Base-by-base conservation (phyloP, 2,329 filamentous ascomycete species). In the Curvularia sp. region DNA sequence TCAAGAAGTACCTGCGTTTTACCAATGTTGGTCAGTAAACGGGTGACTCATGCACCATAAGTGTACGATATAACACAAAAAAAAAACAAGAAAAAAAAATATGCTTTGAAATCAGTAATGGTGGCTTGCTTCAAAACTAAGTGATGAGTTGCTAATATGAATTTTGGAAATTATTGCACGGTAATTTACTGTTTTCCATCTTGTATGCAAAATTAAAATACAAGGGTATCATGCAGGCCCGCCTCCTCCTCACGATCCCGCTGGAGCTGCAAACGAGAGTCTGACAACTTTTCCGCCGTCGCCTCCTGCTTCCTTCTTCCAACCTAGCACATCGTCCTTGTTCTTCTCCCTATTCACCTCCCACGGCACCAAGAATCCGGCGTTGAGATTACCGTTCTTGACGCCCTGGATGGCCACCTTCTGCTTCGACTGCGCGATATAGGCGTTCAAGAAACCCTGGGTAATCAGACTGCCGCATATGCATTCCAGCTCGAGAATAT, bases 371-470 rank as follows among this genome's bases (percentile, higher is more conserved):
- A 93, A 93, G 80, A 94, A 97, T 0, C 91, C 91, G 1, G 89
- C 89, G 32, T 81, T 81, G 19, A 91, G 77, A 0, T 89, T 84
- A 7, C 80, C 75, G 2, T 68, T 71, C 59, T 88, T 89, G 23
- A 90, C 87, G 2, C 93, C 93, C 51, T 90, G 87, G 42, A 97
- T 91, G 12, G 92, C 93, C 70, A 97, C 93, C 48, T 90, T 88
- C 42, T 85, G 84, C 70, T 88, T 87, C 25, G 85, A 85, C 69
- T 96, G 92, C 15, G 90, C 91, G 27, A 97, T 84, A 71, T 93
- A 97, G 1, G 93, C 94, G 65, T 89, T 87, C 73, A 97, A 82
- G 23, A 97, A 80, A 0, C 90, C 91, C 76, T 96, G 91, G 49
- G 90, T 87, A 19, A 96, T 85, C 12, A 97, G 83, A 10, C 88